Percentiles rank a stretch among this genome's conserved stretches.
phyloP scores from a whole-genome alignment of 2,329 filamentous ascomycete species.

The Aspergillus sp. region DNA sequence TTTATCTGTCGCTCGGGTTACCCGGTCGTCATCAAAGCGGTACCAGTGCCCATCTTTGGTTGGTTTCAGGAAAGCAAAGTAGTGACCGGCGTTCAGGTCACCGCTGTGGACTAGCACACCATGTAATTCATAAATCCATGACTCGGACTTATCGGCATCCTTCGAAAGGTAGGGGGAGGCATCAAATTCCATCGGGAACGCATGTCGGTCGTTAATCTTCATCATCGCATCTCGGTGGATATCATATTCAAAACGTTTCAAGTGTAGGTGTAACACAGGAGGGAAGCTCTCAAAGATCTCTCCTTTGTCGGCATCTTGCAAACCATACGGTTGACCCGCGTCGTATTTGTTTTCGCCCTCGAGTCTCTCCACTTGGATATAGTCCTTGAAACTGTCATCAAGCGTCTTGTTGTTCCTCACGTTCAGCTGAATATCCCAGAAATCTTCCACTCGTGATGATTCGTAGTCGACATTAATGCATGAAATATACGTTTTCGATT shows the following conservation, averaged over 20 bases:
- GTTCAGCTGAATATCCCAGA: slow-evolving; percentile 98
- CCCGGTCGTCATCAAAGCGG: slow-evolving; percentile 95
- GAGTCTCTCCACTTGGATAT: slow-evolving; percentile 93
- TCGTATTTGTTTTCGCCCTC: slow-evolving; percentile 99
- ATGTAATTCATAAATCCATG: slow-evolving; percentile 90
- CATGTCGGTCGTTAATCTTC: slow-evolving; percentile 69
- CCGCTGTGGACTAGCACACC: slow-evolving; percentile 95
- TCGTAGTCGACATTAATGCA: slow-evolving; percentile 99
- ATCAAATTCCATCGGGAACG: slow-evolving; percentile 51
- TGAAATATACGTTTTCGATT: slow-evolving; percentile 97
- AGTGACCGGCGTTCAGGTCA: slow-evolving; percentile 94
- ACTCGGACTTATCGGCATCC: slow-evolving; percentile 80
- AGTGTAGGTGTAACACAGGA: slow-evolving; percentile 87
- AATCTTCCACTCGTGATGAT: slow-evolving; percentile 92
- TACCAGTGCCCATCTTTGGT: slow-evolving; percentile 92
- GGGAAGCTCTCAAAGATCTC: slow-evolving; percentile 97
- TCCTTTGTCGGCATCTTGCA: slow-evolving; percentile 96
- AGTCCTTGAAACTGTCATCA: slow-evolving; percentile 92
- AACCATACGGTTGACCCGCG: slow-evolving; percentile 81
- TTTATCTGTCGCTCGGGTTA: slow-evolving; percentile 86
- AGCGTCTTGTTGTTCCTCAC: slow-evolving; percentile 91
- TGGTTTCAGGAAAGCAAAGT: slow-evolving; percentile 96
- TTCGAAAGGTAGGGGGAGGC: slow-evolving; percentile 84
- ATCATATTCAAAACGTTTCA: slow-evolving; percentile 98
- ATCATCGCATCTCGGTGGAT: slow-evolving; percentile 96